Conservation (phyloP, 352 stramenopile species). For the Phytophthora parvispora region DNA sequence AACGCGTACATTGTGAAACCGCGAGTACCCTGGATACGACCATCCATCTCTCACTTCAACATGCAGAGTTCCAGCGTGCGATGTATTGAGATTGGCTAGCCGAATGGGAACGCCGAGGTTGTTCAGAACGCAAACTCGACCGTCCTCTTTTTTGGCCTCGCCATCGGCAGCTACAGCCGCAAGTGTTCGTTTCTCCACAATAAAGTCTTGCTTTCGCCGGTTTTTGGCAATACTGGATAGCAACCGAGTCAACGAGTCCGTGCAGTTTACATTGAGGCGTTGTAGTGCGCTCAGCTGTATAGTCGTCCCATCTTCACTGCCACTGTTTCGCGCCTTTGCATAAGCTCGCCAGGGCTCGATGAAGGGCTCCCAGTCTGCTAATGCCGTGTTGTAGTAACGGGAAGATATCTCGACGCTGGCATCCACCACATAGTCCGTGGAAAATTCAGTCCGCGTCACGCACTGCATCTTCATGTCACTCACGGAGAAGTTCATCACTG, state of each 20-base stretch:
- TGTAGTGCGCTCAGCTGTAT: constrained; percentile 88
- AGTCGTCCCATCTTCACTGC: constrained; percentile 61
- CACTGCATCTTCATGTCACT: constrained; percentile 86
- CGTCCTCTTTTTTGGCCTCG: constrained; percentile 87
- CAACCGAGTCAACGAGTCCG: constrained; percentile 83
- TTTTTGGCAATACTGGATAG: constrained; percentile 86
- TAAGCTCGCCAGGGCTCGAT: constrained; percentile 89
- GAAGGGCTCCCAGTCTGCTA: constrained; percentile 91
- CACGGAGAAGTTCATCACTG: constrained; percentile 91
- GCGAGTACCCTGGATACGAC: constrained; percentile 83
- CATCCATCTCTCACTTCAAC: constrained; percentile 89
- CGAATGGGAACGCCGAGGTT: constrained; percentile 91
- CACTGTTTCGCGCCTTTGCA: constrained; percentile 67
- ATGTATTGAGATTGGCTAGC: constrained; percentile 91
- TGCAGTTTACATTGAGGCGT: constrained; percentile 90
- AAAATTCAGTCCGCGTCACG: constrained; percentile 79
- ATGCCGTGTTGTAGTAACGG: constrained; percentile 90
- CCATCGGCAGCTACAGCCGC: constrained; percentile 81
- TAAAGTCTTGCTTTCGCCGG: constrained; percentile 75
- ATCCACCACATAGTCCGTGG: constrained; percentile 70
- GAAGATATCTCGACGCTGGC: constrained; percentile 85
- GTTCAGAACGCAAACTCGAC: constrained; percentile 89
- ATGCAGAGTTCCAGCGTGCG: constrained; percentile 78
- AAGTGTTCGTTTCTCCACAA: constrained; percentile 80
- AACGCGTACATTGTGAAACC: constrained; percentile 89